Percentiles rank a stretch among this genome's conserved stretches.
Conservation (phyloP, 345 rosid species). For the Moricandia moricandioides region DNA sequence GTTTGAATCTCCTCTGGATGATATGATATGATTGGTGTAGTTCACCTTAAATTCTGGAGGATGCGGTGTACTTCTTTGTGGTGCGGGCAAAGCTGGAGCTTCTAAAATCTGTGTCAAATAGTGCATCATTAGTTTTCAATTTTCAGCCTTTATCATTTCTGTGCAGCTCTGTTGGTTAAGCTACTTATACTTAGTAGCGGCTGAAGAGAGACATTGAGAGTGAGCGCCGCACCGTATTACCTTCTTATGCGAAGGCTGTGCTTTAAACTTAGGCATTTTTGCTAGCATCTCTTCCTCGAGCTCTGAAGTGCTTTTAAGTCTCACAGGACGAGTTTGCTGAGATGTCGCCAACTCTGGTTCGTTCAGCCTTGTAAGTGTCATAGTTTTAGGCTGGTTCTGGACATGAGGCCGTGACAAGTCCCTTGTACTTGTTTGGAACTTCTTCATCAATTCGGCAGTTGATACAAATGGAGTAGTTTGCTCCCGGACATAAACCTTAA, state of each 20-base stretch:
- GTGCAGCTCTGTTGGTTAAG: not conserved
- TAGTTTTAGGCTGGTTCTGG: not conserved
- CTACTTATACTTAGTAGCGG: not conserved
- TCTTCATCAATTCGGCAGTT: not conserved
- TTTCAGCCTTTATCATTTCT: not conserved
- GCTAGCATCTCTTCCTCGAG: not conserved
- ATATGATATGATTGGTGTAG: not conserved
- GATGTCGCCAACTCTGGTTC: conserved; percentile 3
- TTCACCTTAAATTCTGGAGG: not conserved
- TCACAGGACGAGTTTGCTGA: not conserved
- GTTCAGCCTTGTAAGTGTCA: not conserved
- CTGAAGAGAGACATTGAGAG: not conserved
- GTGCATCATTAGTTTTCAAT: not conserved
- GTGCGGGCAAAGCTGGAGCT: not conserved
- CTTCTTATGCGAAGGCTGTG: not conserved
- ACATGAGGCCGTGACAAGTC: not conserved
- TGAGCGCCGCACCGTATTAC: not conserved
- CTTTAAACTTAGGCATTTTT: not conserved
- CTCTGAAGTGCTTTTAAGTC: conserved; percentile 1
- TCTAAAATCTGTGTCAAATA: not conserved
- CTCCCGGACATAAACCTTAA: not conserved
- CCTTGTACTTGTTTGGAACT: not conserved
- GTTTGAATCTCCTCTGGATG: not conserved
- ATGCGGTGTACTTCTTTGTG: not conserved
- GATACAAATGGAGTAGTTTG: not conserved